These are phyloP conservation scores for Penicillium brasilianum DNA, from an alignment of 2,329 filamentous ascomycete genomes.

Conservation along the genomic window DNA sequence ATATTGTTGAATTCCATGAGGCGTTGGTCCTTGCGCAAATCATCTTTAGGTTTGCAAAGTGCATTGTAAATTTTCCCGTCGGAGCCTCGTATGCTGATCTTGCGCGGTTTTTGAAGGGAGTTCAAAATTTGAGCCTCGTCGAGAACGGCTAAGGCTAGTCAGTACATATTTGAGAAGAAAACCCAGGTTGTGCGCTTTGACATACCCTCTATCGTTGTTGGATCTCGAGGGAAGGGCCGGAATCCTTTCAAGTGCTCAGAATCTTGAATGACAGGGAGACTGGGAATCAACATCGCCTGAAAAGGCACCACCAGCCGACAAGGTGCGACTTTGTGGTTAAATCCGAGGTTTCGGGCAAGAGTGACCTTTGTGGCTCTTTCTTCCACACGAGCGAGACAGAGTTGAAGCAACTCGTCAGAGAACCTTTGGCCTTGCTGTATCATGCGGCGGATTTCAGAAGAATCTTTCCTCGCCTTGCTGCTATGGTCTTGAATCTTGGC, in stretches of 20 bases:
- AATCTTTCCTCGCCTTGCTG: slow-evolving; percentile 54
- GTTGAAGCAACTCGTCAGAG: slow-evolving; percentile 77
- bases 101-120: slow-evolving; percentile 89
- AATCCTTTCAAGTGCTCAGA: slow-evolving; percentile 71
- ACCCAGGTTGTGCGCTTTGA: neutral
- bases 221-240: slow-evolving; percentile 83
- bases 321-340: slow-evolving; percentile 81
- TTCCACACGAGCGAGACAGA: slow-evolving; percentile 80
- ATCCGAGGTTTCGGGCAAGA: slow-evolving; percentile 76
- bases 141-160: slow-evolving; percentile 60
- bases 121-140: slow-evolving; percentile 90
- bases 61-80: slow-evolving; percentile 89
- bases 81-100: slow-evolving; percentile 83
- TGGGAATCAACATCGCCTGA: slow-evolving; percentile 81
- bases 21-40: slow-evolving; percentile 94
- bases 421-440: slow-evolving; percentile 81
- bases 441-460: slow-evolving; percentile 69
- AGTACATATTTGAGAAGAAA: slow-evolving; percentile 13
- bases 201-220: slow-evolving; percentile 73
- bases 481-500: slow-evolving; percentile 56
- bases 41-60: slow-evolving; percentile 96
- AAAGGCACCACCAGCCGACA: slow-evolving; percentile 88
- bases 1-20: slow-evolving; percentile 99
- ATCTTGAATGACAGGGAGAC: slow-evolving; percentile 73
- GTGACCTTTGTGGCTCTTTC: slow-evolving; percentile 73